Evolutionary conservation across 306 rosid species (phyloP), one percentile per base, ranked within the genome.

Genomic region (Inga leiocalycina): DNA sequence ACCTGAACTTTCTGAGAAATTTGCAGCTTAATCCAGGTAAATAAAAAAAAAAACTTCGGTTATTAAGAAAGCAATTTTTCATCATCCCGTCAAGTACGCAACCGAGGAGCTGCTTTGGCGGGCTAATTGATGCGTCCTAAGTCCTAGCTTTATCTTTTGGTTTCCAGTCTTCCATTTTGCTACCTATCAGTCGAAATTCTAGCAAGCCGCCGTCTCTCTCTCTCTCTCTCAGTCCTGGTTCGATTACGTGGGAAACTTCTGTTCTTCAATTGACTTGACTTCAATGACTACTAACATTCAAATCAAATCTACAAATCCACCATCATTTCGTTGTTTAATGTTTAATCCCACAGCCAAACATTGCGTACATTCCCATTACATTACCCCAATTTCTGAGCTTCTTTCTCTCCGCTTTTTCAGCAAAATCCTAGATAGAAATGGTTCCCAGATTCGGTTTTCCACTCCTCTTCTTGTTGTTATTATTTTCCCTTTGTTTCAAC

Each of bases 401-500:
- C 80, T 44, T 52, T 71, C 71, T 45, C 48, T 30, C 37, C 54
- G 24, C 32, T 62, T 54, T 70, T 56, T 19, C 62, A 19, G 27
- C 61, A 20, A 39, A 39, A 56, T 16, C 24, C 62, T 10, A 20
- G 8, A 11, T 27, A 8, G 20, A 66, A 82, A 52, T 74, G 83
- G 54, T 76, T 43, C 68, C 39, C 76, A 51, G 56, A 64, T 59
- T 81, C 51, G 37, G n/a, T 15, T 66, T 78, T 48, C 62, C 30
- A 72, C 2, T 82, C 46, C 16, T 78, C 77, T 74, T 80, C 34
- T 70, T 81, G 8, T 44, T 79, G 70, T 3, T 85, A 7, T 19
- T 54, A 19, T 19, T 54, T 1, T 65, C 76, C 12, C 68, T 81
- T 9, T 71, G 57, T 9, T 79, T 57, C 19, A 77, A 8, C 22